Evolutionary conservation across 768 basidiomycete species (phyloP).

Genomic region (Phylloporus sp.): DNA sequence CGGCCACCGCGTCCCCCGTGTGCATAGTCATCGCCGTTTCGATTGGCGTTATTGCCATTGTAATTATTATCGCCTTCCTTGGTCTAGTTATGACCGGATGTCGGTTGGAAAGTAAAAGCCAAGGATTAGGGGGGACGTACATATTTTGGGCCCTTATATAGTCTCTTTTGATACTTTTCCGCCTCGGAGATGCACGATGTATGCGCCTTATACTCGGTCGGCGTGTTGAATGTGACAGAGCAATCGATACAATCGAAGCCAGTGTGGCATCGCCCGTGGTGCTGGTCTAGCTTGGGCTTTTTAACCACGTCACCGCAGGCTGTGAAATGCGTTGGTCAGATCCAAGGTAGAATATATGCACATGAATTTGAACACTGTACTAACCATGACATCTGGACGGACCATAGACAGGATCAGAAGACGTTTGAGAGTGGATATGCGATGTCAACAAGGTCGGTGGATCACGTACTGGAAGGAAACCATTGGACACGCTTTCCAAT

Average conservation of each 20-base stretch:
- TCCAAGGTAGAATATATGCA: background rate
- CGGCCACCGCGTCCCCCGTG: slow-evolving; percentile 3
- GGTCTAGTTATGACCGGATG: slow-evolving; percentile 4
- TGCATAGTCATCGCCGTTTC: slow-evolving; percentile 20
- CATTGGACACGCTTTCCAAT: slow-evolving; percentile 35
- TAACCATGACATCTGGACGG: slow-evolving; percentile 64
- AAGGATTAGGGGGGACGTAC: slow-evolving; percentile 11
- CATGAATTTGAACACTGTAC: slow-evolving; percentile 9
- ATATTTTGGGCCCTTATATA: slow-evolving; percentile 78
- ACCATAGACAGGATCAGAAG: slow-evolving; percentile 2
- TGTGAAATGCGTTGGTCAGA: slow-evolving; percentile 22
- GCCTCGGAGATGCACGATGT: slow-evolving; percentile 87
- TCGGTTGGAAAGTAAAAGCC: background rate
- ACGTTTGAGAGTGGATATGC: background rate
- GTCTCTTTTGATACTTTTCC: slow-evolving; percentile 85
- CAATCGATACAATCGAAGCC: slow-evolving; percentile 88
- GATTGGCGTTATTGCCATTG: slow-evolving; percentile 5
- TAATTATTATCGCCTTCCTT: background rate
- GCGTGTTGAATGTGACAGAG: slow-evolving; percentile 74
- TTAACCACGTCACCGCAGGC: slow-evolving; percentile 86
- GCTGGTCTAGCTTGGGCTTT: slow-evolving; percentile 90
- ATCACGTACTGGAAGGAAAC: slow-evolving; percentile 68
- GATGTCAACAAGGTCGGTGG: background rate
- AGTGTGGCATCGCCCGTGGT: slow-evolving; percentile 53
- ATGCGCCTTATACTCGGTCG: slow-evolving; percentile 76